phyloP scores from a whole-genome alignment of 2,329 filamentous ascomycete species.

The Periconia macrospinosa region DNA sequence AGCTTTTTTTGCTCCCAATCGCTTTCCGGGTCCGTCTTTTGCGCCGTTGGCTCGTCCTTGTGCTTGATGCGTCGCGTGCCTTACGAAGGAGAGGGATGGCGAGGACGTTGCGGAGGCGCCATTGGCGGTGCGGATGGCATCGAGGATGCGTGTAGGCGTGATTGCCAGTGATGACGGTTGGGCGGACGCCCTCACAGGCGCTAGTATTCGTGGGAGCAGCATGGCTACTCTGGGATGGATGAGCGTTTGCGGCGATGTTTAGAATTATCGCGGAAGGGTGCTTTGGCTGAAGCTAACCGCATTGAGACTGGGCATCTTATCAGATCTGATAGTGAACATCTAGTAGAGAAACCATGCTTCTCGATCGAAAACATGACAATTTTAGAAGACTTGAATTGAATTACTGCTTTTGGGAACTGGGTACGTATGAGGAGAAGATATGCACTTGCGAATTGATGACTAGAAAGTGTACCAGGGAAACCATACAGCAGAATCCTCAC shows the following conservation, averaged over 20 bases:
- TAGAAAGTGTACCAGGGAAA: too few species aligned
- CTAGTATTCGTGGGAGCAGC: constrained; percentile 44
- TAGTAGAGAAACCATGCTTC: too few species aligned
- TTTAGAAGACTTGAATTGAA: too few species aligned
- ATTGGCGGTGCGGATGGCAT: constrained; percentile 36
- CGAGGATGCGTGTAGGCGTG: constrained; percentile 33
- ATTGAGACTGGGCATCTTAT: background rate
- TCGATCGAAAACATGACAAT: too few species aligned
- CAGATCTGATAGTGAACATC: too few species aligned
- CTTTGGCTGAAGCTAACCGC: constrained; percentile 25
- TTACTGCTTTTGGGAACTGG: too few species aligned
- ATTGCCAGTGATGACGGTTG: constrained; percentile 23
- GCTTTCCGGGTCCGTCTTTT: constrained; percentile 75
- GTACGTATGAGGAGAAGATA: too few species aligned
- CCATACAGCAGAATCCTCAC: too few species aligned
- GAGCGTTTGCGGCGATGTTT: constrained; percentile 8
- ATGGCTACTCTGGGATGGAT: constrained; percentile 34
- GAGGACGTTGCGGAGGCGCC: constrained; percentile 27
- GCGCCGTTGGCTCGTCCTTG: constrained; percentile 71
- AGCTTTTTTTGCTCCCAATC: constrained; percentile 90
- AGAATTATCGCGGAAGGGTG: constrained; percentile 31
- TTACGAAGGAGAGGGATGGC: constrained; percentile 50
- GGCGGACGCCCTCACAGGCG: constrained; percentile 38
- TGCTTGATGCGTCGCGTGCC: constrained; percentile 66
- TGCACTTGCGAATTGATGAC: too few species aligned